Evolutionary conservation across 2,329 filamentous ascomycete species (phyloP), one percentile per base, ranked within the genome.

Genomic region (Colletotrichum plurivorum): DNA sequence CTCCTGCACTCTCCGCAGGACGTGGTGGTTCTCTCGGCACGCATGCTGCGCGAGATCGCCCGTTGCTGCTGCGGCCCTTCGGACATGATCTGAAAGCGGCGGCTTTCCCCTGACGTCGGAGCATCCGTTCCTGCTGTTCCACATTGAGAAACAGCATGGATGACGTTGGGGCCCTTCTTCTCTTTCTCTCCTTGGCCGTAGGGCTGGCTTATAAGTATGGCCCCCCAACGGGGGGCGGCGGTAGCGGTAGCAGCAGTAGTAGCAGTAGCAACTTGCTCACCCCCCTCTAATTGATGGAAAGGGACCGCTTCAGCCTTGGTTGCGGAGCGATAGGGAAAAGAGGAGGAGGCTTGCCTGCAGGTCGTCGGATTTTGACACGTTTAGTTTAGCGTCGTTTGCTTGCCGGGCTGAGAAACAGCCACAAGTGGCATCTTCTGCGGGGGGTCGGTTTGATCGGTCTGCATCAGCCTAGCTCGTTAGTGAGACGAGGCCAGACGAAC

Each of bases 1-100:
- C 84, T 79, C 54, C 84, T 82, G 64, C 85, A 87, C 72, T 87
- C 85, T 4, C 81, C 81, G 73, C 85, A 87, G 20, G 84, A 85
- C 20, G 82, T 84, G 8, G 79, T 79, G 36, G 73, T 77, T 59
- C 78, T 75, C 70, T 81, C 78, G 18, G 76, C 75, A 67, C 78
- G 77, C 62, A 73, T 60, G 57, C 39, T 54, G 46, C 69, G 69
- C 9, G 48, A 58, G 25, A 10, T 36, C 31, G 53, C 63, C 63
- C 72, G 78, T 76, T 78, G 74, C 65, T 78, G 74, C 65, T 79
- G 77, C 76, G 77, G 73, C 70, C 69, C 75, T 71, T 82, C 79
- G 74, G 80, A 77, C 79, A 80, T 81, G 69, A 56, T 63, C 61
- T 68, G 60, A 43, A 71, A 53, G 51, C 57, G 65, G 60, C 57